phyloP scores from a whole-genome alignment of 1,284 basidiomycete genomes.

The Vanrija sp. region DNA sequence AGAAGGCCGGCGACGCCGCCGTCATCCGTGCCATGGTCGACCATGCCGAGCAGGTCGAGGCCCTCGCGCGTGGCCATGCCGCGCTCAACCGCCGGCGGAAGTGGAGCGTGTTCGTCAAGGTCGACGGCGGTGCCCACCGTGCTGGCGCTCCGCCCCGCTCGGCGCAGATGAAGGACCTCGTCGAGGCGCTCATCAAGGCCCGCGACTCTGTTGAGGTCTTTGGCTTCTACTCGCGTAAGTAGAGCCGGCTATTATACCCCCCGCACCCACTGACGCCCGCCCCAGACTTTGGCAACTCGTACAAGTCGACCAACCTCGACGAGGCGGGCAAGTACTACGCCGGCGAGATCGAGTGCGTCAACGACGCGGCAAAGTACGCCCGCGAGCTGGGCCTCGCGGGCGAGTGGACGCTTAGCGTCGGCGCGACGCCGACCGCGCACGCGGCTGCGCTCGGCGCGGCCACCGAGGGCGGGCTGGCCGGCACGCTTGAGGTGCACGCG shows the following conservation, averaged over 20 bases:
- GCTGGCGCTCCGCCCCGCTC: conserved; percentile 67
- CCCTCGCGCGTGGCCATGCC: conserved; percentile 55
- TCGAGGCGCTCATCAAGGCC: conserved; percentile 53
- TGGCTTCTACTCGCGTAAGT: conserved; percentile 73
- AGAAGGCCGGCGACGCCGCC: conserved; percentile 57
- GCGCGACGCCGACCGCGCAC: conserved; percentile 79
- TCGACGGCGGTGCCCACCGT: conserved; percentile 75
- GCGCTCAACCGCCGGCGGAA: conserved; percentile 42
- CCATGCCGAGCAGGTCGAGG: conserved; percentile 65
- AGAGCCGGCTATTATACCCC: background rate
- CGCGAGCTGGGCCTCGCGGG: conserved; percentile 36
- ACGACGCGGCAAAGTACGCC: conserved; percentile 62
- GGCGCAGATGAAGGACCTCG: conserved; percentile 57
- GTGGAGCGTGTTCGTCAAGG: conserved; percentile 77
- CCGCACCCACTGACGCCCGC: background rate
- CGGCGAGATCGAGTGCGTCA: conserved; percentile 68
- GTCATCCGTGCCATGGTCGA: conserved; percentile 68
- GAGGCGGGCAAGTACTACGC: conserved; percentile 65
- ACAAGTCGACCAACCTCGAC: conserved; percentile 62
- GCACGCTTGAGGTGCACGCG: conserved; percentile 69
- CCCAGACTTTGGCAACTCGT: conserved; percentile 56
- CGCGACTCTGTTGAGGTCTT: conserved; percentile 56
- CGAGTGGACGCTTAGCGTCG: conserved; percentile 68
- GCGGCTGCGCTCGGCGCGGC: conserved; percentile 50
- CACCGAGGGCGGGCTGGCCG: background rate